Evolutionary conservation across 2,329 filamentous ascomycete species (phyloP), one percentile per base, ranked within the genome.

Genomic region (Thyridium curvatum): DNA sequence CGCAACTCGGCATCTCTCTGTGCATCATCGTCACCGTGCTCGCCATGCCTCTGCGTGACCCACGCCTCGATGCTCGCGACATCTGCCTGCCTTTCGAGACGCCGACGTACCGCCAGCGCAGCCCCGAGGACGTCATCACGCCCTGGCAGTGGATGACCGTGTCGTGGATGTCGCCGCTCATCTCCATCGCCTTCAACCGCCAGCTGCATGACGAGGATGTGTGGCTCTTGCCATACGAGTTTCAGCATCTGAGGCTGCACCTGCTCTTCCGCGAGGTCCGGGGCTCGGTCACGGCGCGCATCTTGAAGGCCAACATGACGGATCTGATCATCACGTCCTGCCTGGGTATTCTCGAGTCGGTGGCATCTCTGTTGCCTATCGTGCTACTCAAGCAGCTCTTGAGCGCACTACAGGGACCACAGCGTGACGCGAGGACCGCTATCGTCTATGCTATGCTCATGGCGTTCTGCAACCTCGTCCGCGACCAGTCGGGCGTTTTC

Each of bases 141-240:
- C 66, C 90, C 1, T 89, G 86, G 74, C 84, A 90, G 48, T 95
- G 87, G 62, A 84, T 91, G 76, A 82, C 78, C 6, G 83, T 94
- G 18, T 85, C 78, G 0, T 95, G 89, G 89, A 82, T 94, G 63
- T 67, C 69, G 1, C 83, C 88, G 0, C 62, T 94, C 7, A 87
- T 94, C 12, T 64, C 67, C 2, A 60, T 79, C 17, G 86, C 83
- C 2, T 74, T 69, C 32, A 65, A 68, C 21, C 69, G 79, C 31
- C 82, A 88, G 48, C 66, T 95, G 8, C 66, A 88, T 29, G 81
- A 89, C 30, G 74, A 82, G 30, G 87, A 95, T 54, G 84, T 95
- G 2, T 95, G 89, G 89, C 66, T 74, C 30, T 64, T 95, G 0
- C 79, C 81, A 0, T 85, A 80, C 48, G 84, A 93, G 38, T 94